Percentiles rank a stretch among this genome's conserved stretches.
phyloP scores from a whole-genome alignment of 106 monocot genomes.

The Dendrobium huoshanense region DNA sequence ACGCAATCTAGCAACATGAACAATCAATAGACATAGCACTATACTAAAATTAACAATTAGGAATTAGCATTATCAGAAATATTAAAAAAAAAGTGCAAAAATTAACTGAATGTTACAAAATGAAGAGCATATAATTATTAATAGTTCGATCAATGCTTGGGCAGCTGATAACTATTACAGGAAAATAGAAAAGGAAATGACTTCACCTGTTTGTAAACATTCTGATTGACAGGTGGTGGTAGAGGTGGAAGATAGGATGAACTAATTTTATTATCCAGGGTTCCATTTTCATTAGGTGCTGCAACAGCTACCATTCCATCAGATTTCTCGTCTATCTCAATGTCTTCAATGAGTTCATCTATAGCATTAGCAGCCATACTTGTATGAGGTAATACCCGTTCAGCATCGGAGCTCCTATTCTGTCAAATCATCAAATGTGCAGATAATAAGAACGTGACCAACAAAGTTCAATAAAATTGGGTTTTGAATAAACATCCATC shows the following conservation, averaged over 20 bases:
- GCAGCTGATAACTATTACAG: not conserved
- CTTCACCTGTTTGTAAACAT: constrained; percentile 55
- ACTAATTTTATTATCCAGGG: constrained; percentile 14
- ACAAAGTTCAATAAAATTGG: not conserved
- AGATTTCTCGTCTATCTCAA: constrained; percentile 53
- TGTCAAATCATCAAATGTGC: constrained; percentile 16
- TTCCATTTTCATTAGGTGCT: constrained; percentile 23
- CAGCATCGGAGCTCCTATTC: constrained; percentile 34
- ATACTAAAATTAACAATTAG: too few relatives aligned
- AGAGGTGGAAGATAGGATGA: constrained; percentile 33
- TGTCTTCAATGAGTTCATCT: constrained; percentile 58
- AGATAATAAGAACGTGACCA: not conserved
- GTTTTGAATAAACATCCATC: not conserved
- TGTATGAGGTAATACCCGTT: constrained; percentile 36
- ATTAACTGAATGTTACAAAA: too few relatives aligned
- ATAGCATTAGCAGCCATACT: constrained; percentile 67
- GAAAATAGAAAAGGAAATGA: not conserved
- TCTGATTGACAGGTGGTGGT: constrained; percentile 29
- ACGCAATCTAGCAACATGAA: too few relatives aligned
- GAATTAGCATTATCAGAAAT: too few relatives aligned
- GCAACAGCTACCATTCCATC: constrained; percentile 19
- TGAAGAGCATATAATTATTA: too few relatives aligned
- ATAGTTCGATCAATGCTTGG: too few relatives aligned
- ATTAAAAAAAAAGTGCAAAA: too few relatives aligned
- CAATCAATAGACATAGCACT: too few relatives aligned